A percentile compares a stretch with the other conserved stretches of the same genome.
Evolutionary conservation across 176 grass and related monocot genomes (phyloP).

Genomic region (Lolium multiflorum): DNA sequence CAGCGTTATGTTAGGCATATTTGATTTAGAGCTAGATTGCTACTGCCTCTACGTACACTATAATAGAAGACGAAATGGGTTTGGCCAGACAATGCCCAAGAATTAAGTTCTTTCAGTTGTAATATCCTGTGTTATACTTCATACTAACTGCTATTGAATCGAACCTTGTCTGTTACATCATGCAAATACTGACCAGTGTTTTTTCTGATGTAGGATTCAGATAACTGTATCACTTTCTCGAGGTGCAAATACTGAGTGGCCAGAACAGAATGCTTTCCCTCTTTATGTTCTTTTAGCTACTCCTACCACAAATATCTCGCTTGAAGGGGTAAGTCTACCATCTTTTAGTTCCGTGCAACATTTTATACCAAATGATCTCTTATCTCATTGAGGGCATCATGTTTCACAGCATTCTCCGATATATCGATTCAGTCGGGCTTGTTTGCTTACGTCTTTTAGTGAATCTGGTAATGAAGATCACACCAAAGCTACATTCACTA

Average conservation of each 20-base stretch:
- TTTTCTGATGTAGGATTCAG: slow-evolving; percentile 75
- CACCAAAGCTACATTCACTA: slow-evolving; percentile 78
- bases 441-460: slow-evolving; percentile 66
- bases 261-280: slow-evolving; percentile 68
- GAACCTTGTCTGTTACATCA: slow-evolving; percentile 23
- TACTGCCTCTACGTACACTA: not conserved
- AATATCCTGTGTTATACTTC: slow-evolving; percentile 37
- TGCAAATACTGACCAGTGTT: not conserved
- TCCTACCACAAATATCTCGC: slow-evolving; percentile 60
- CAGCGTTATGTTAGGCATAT: not conserved
- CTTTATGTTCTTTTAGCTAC: slow-evolving; percentile 82
- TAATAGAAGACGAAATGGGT: slow-evolving; percentile 6
- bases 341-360: slow-evolving; percentile 12
- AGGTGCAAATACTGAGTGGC: slow-evolving; percentile 65
- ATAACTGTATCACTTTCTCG: slow-evolving; percentile 80
- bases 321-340: slow-evolving; percentile 68
- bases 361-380: slow-evolving; percentile 34
- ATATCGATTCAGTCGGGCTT: slow-evolving; percentile 69
- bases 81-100: slow-evolving; percentile 9
- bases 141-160: slow-evolving; percentile 13
- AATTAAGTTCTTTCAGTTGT: slow-evolving; percentile 20
- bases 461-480: slow-evolving; percentile 73
- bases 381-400: slow-evolving; percentile 38
- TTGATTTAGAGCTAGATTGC: slow-evolving; percentile 20
- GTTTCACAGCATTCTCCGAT: slow-evolving; percentile 66